Base-by-base conservation (phyloP, 768 basidiomycete species). In the Russula griseocarnosa region DNA sequence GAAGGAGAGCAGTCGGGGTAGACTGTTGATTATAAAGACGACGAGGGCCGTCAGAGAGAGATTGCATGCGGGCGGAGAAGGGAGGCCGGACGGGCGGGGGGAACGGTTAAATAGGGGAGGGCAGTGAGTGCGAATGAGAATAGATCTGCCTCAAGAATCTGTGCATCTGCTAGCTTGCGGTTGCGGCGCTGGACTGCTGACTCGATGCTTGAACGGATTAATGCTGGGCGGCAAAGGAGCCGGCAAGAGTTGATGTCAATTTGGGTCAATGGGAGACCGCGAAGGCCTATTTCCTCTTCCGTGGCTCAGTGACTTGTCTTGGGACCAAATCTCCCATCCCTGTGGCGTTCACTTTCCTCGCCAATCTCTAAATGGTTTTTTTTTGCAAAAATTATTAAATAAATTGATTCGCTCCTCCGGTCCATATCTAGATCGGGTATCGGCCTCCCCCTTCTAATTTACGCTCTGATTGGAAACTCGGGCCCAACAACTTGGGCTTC, bases 61-160 rank as follows among this genome's bases (percentile, higher is more conserved):
- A 65, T 49, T 59, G 67, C 71, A 72, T 71, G 67, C 63, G 70
- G 66, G 67, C 71, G 71, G 60, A 60, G 56, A 28, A 56, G 67
- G 73, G 65, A 70, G 61, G 66, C 72, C 67, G 70, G 69, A 55
- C 63, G 66, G 69, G 55, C 36, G 60, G 66, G 36, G 60, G 46
- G 62, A 63, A 63, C 66, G 49, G 46, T 67, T 67, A 68, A 63
- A 68, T 66, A 67, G 63, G 63, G 73, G 66, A 32, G 68, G 62
- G 66, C 32, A 36, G 60, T 36, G 36, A 56, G 47, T 18, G 49
- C 14, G 18, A 34, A 11, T 40, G 28, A 55, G 14, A 51, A 38
- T 44, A 16, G 63, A 64, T 64, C 61, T 40, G 61, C 7, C 52
- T 55, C 1, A 49, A 5, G 18, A 64, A 40, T 55, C 53, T 60